A percentile compares a stretch with the other conserved stretches of the same genome.
These are phyloP conservation scores for Oxytropis ochrocephala DNA, from an alignment of 306 rosid species.

Conservation along the genomic window DNA sequence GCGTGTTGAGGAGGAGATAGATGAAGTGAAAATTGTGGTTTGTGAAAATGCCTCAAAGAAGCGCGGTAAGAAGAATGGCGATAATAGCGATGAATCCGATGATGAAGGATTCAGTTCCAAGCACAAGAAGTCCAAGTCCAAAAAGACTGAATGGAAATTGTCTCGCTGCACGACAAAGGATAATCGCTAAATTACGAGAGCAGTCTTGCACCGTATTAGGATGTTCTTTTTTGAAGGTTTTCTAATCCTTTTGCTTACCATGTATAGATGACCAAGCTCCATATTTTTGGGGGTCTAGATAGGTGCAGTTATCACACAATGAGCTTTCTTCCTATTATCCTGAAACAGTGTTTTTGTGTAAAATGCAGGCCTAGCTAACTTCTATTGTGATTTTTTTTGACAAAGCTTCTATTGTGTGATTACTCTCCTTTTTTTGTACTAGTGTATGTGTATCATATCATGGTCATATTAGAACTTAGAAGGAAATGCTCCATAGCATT, in stretches of 20 bases:
- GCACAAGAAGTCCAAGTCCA: conserved; percentile 39
- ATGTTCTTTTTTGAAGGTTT: conserved; percentile 5
- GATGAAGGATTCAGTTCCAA: conserved; percentile 42
- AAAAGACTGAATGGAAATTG: conserved; percentile 24
- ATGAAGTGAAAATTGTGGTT: conserved; percentile 46
- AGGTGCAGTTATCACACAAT: too few species aligned
- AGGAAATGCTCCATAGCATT: neutral
- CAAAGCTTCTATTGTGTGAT: too few species aligned
- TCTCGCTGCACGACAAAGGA: conserved; percentile 24
- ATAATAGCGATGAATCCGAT: conserved; percentile 53
- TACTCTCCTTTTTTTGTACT: neutral
- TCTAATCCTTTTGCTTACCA: neutral
- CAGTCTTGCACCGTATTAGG: neutral
- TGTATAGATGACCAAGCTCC: neutral
- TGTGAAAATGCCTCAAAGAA: conserved; percentile 46
- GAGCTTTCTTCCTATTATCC: neutral
- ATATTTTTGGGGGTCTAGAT: too few species aligned
- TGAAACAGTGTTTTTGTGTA: too few species aligned
- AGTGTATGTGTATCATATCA: too few species aligned
- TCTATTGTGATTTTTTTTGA: too few species aligned
- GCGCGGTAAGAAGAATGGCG: conserved; percentile 38
- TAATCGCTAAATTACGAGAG: neutral
- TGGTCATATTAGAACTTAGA: neutral
- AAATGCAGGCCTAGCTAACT: neutral
- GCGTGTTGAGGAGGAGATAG: conserved; percentile 40